Evolutionary conservation across 345 rosid genomes (phyloP).

Genomic region (Euphorbia lathyris): DNA sequence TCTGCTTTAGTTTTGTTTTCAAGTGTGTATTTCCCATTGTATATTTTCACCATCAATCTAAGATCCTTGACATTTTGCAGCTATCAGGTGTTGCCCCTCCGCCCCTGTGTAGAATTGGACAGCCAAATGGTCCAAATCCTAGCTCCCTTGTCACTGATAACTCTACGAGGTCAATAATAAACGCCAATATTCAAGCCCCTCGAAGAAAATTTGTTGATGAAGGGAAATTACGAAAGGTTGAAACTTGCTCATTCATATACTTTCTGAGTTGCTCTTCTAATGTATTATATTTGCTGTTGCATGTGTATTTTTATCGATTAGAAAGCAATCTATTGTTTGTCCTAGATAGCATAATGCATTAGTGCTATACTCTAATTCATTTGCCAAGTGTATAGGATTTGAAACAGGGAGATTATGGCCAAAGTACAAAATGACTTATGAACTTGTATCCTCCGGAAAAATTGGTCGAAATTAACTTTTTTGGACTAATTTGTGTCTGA

Average conservation of each 20-base stretch:
- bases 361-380: background rate
- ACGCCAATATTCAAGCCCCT: conserved; percentile 87
- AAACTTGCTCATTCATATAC: background rate
- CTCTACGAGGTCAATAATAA: conserved; percentile 67
- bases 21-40: conserved; percentile 6
- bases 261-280: conserved; percentile 3
- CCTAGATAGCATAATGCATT: background rate
- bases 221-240: conserved; percentile 94
- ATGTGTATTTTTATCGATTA: background rate
- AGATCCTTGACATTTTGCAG: conserved; percentile 44
- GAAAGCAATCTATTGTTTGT: background rate
- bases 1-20: background rate
- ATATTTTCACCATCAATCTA: conserved; percentile 10
- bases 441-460: background rate
- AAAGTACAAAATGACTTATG: background rate
- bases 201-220: conserved; percentile 97
- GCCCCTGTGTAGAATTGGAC: conserved; percentile 76
- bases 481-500: too few relatives aligned
- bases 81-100: conserved; percentile 85
- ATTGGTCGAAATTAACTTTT: background rate
- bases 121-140: conserved; percentile 61
- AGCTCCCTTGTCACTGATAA: conserved; percentile 48
- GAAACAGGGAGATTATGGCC: background rate
- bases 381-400: background rate
- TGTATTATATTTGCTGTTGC: background rate